Conservation (phyloP, 768 basidiomycete genomes). For the Clavaria fumosa region DNA sequence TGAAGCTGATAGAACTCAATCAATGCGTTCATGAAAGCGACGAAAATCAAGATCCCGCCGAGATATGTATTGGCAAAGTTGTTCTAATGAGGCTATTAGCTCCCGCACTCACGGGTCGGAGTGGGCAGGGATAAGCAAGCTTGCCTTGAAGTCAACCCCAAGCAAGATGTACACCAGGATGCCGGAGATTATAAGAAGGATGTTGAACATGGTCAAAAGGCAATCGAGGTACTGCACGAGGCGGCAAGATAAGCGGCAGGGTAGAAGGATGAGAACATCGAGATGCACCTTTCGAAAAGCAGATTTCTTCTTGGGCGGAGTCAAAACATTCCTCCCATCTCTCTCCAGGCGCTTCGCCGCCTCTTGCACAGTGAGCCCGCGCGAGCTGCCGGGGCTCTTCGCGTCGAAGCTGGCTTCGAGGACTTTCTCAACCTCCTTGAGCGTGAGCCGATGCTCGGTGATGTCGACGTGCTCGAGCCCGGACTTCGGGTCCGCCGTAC, state of each 20-base stretch:
- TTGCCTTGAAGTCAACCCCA: slow-evolving; percentile 43
- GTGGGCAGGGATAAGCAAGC: slow-evolving; percentile 1
- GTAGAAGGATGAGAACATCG: slow-evolving; percentile 1
- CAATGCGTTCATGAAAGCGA: slow-evolving; percentile 53
- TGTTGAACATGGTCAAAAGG: slow-evolving; percentile 48
- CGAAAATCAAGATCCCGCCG: slow-evolving; percentile 50
- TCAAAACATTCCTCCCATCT: slow-evolving; percentile 48
- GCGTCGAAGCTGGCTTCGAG: slow-evolving; percentile 36
- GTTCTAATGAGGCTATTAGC: slow-evolving; percentile 18
- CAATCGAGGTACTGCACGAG: slow-evolving; percentile 42
- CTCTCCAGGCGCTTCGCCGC: slow-evolving; percentile 36
- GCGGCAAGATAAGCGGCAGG: neutral
- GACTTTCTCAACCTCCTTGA: slow-evolving; percentile 24
- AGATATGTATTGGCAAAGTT: slow-evolving; percentile 57
- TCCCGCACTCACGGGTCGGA: slow-evolving; percentile 8
- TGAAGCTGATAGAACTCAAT: slow-evolving; percentile 63
- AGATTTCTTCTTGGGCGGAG: slow-evolving; percentile 53
- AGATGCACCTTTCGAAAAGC: slow-evolving; percentile 40
- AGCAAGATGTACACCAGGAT: slow-evolving; percentile 50
- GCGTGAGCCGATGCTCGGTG: slow-evolving; percentile 34
- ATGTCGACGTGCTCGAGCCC: slow-evolving; percentile 37
- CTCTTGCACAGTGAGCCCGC: slow-evolving; percentile 36
- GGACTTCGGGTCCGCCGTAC: slow-evolving; percentile 11
- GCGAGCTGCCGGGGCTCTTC: slow-evolving; percentile 34
- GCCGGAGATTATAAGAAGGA: slow-evolving; percentile 50